Base-by-base conservation (phyloP, 306 rosid genomes). In the Prunus padus region DNA sequence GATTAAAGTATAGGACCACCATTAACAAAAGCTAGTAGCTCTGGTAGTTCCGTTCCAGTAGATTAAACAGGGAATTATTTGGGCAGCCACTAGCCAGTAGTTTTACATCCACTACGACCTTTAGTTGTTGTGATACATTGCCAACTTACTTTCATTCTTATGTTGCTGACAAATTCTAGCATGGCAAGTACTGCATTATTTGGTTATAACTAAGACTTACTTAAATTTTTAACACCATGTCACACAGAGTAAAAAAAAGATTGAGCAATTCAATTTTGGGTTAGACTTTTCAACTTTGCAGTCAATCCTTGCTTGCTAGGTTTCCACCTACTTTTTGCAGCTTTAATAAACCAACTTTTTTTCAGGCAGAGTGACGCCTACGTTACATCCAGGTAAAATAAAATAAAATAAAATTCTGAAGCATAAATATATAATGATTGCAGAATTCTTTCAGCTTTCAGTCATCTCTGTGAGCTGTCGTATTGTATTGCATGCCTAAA, bases 241-340 rank as follows among this genome's bases (percentile, higher is more conserved):
- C 33, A 54, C 65, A n/a, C 15, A 26, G 45, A 15, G 73, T 13
- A 3, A 18, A 49, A 37, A 57, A 16, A 3, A 40, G 11, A 40
- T 5, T 11, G 31, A n/a, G 4, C 9, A 4, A 5, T 20, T 52
- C 20, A 37, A 40, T 23, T 40, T 46, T 22, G 40, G 63, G 25
- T 1, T 46, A 28, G 31, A 1, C 37, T 69, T 22, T 77, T 49
- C 3, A 62, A 49, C 45, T 25, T 16, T 16, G 30, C 6, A 57
- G 28, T 23, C 26, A 50, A 14, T 26, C 44, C 62, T 25, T 56
- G 40, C 59, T 28, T 5, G 11, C 52, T 14, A 37, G 19, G 4
- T 46, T 8, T 45, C 78, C 54, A 59, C 71, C 84, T 13, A 81
- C 65, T 42, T 66, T 8, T 76, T 40, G 19, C 81, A 49, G 78